These are phyloP conservation scores for Trypethelium eluteriae DNA, from an alignment of 495 filamentous ascomycete species.

Conservation along the genomic window DNA sequence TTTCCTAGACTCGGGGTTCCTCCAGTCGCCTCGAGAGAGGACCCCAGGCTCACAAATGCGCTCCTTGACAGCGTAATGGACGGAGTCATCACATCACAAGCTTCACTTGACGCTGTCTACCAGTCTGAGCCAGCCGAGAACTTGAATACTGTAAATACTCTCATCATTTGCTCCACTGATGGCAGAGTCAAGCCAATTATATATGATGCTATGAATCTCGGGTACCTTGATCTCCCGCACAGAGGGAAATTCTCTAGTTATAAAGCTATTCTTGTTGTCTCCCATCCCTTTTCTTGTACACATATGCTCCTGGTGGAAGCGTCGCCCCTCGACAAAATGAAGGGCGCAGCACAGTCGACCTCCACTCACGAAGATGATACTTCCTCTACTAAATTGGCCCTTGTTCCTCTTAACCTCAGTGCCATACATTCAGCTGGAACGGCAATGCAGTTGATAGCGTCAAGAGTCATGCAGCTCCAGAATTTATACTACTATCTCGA, in stretches of 20 bases:
- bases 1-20: conserved; percentile 54
- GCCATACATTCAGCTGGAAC: conserved; percentile 73
- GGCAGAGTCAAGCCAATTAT: conserved; percentile 76
- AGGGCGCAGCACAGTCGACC: too few relatives aligned
- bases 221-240: conserved; percentile 47
- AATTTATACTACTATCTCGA: conserved; percentile 75
- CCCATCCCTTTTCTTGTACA: conserved; percentile 65
- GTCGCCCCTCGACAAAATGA: neutral
- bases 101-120: conserved; percentile 64
- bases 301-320: conserved; percentile 58
- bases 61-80: conserved; percentile 22
- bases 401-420: conserved; percentile 73
- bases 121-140: conserved; percentile 53
- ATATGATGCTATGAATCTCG: conserved; percentile 84
- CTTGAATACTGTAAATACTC: conserved; percentile 67
- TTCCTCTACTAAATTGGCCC: conserved; percentile 39
- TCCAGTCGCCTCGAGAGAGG: conserved; percentile 20
- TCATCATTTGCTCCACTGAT: conserved; percentile 69
- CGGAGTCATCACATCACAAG: conserved; percentile 65
- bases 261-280: conserved; percentile 48
- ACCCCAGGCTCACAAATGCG: too few relatives aligned
- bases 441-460: conserved; percentile 72
- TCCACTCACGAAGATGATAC: too few relatives aligned
- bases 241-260: conserved; percentile 13
- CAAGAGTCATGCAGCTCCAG: conserved; percentile 78